Conservation (phyloP, 306 rosid species). For the Castanea crenata region DNA sequence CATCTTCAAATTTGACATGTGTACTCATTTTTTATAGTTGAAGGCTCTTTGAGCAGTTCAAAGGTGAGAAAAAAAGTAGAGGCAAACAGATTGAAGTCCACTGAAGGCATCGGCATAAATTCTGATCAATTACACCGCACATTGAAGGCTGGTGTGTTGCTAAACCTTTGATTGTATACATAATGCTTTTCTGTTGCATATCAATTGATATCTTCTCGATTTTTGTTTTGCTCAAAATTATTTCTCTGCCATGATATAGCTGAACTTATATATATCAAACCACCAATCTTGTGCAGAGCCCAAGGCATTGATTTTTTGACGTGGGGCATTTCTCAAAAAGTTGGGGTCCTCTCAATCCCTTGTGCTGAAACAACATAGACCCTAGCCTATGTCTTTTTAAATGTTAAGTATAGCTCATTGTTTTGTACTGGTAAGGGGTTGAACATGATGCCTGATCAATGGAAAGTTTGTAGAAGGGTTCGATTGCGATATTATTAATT, state of each 20-base stretch:
- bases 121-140: slow-evolving; percentile 24
- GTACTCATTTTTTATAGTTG: slow-evolving; percentile 41
- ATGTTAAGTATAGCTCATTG: slow-evolving; percentile 1
- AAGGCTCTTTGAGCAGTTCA: slow-evolving; percentile 81
- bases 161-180: background rate
- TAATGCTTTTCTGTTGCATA: background rate
- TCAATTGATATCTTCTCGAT: background rate
- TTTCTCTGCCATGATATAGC: background rate
- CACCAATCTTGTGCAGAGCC: slow-evolving; percentile 37
- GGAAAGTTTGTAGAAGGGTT: too few relatives aligned
- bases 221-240: background rate
- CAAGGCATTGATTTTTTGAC: slow-evolving; percentile 38
- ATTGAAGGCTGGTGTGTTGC: slow-evolving; percentile 49
- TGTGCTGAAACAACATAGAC: slow-evolving; percentile 11
- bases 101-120: slow-evolving; percentile 20
- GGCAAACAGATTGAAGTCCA: slow-evolving; percentile 37
- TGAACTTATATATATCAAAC: slow-evolving; percentile 14
- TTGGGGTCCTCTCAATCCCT: background rate
- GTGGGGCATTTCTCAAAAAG: slow-evolving; percentile 1
- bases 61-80: slow-evolving; percentile 44
- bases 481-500: too few relatives aligned
- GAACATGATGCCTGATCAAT: slow-evolving; percentile 8
- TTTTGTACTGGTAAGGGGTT: slow-evolving; percentile 1
- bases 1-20: slow-evolving; percentile 1
- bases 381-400: background rate